Evolutionary conservation across 2,329 filamentous ascomycete species (phyloP), one percentile per base, ranked within the genome.

Genomic region (Penicillium sp.): DNA sequence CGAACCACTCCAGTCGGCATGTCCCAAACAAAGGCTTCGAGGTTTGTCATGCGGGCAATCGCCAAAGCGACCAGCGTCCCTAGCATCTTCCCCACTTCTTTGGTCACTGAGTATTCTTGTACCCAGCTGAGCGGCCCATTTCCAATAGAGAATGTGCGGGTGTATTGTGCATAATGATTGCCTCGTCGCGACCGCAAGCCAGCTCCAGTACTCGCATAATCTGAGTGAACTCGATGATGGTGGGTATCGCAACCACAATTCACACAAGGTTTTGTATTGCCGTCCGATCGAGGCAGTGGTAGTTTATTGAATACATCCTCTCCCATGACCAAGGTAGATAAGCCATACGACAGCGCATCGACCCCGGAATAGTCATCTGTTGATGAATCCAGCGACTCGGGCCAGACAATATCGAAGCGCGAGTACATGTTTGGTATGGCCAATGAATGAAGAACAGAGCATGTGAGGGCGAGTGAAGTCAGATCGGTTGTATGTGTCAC

Each of bases 341-440:
- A 75, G 5, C 89, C 88, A 65, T 89, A 92, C 0, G 88, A 91
- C 38, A 93, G 80, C 33, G 88, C 88, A 72, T 93, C 88, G 27
- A 93, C 88, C 49, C 85, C 86, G 34, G 83, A 83, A 36, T 84
- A 78, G 46, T 85, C 83, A 59, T 87, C 82, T 2, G 80, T 75
- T 8, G 82, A 77, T 7, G 80, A 75, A 25, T 57, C 54, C 55
- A 80, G 79, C 28, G 81, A 81, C 62, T 92, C 88, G 0, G 88
- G 88, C 89, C 89, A 93, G 35, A 92, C 86, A 56, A 93, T 93
- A 64, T 93, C 88, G 69, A 93, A 93, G 52, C 87, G 82, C 14
- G 86, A 87, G 72, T 93, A 93, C 57, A 93, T 89, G 60, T 85
- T 82, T 14, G 88, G 88, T 19, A 89, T 83, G 0, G 87, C 82